A percentile compares a stretch with the other conserved stretches of the same genome.
These are phyloP conservation scores for Saturnispora hagleri DNA, from an alignment of 805 yeast genomes.

Conservation along the genomic window DNA sequence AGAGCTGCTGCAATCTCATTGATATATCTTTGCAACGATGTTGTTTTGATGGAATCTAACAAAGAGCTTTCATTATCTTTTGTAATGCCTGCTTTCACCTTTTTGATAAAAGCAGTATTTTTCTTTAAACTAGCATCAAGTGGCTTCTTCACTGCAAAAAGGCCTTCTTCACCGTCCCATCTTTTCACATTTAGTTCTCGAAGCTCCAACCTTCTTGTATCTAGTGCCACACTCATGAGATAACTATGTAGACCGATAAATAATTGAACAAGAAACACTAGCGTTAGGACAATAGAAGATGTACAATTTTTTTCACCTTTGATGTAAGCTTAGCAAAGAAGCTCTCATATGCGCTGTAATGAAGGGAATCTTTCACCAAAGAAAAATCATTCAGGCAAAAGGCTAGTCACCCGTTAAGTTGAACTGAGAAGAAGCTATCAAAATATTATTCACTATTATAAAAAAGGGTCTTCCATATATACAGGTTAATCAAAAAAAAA, in stretches of 20 bases:
- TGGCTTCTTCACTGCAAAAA: slow-evolving; percentile 20
- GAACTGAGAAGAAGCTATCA: neutral
- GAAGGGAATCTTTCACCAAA: too few species aligned
- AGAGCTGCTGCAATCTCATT: slow-evolving; percentile 58
- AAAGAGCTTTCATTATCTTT: slow-evolving; percentile 41
- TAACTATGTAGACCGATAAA: neutral
- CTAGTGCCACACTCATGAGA: neutral
- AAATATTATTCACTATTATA: neutral
- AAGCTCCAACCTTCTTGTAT: slow-evolving; percentile 20
- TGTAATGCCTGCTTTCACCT: slow-evolving; percentile 47
- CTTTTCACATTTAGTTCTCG: slow-evolving; percentile 36
- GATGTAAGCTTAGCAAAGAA: neutral
- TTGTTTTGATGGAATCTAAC: slow-evolving; percentile 49
- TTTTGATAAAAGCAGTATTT: slow-evolving; percentile 71
- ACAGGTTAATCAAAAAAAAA: neutral
- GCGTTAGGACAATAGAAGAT: neutral
- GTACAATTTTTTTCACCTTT: neutral
- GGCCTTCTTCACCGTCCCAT: slow-evolving; percentile 40
- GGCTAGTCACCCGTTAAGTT: neutral
- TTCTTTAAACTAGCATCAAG: slow-evolving; percentile 74
- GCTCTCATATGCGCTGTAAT: too few species aligned
- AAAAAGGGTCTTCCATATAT: neutral
- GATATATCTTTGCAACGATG: slow-evolving; percentile 66
- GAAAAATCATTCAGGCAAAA: neutral
- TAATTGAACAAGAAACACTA: neutral